Conservation (phyloP, 345 rosid genomes). For the Lepidium sativum region DNA sequence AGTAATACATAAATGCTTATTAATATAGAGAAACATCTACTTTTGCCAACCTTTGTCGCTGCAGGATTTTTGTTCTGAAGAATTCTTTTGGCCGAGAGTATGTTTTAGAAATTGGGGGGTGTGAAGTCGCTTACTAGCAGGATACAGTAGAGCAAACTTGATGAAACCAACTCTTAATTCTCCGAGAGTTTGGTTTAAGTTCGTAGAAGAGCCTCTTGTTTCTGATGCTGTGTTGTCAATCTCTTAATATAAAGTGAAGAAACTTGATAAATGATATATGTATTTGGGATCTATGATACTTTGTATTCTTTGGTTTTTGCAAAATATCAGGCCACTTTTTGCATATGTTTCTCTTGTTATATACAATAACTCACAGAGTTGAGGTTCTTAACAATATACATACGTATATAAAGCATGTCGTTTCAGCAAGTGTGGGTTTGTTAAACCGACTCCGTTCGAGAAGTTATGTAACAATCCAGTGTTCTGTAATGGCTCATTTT, state of each 20-base stretch:
- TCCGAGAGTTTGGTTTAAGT: conserved; percentile 20
- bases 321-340: conserved; percentile 9
- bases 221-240: conserved; percentile 15
- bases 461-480: too few relatives aligned
- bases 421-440: not conserved
- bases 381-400: not conserved
- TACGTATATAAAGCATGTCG: not conserved
- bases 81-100: conserved; percentile 18
- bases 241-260: conserved; percentile 9
- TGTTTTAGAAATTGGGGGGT: conserved; percentile 7
- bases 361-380: not conserved
- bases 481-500: not conserved
- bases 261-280: conserved; percentile 14
- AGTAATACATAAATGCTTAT: not conserved
- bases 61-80: conserved; percentile 19
- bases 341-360: conserved; percentile 6
- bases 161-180: conserved; percentile 15
- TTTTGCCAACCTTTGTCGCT: not conserved
- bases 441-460: not conserved
- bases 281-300: conserved; percentile 16
- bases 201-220: conserved; percentile 15
- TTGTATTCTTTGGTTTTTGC: conserved; percentile 14
- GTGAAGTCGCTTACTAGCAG: conserved; percentile 9
- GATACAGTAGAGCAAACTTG: conserved; percentile 13
- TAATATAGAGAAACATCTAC: not conserved